phyloP scores from a whole-genome alignment of 2,329 filamentous ascomycete species.

The Pezicula neosporulosa region DNA sequence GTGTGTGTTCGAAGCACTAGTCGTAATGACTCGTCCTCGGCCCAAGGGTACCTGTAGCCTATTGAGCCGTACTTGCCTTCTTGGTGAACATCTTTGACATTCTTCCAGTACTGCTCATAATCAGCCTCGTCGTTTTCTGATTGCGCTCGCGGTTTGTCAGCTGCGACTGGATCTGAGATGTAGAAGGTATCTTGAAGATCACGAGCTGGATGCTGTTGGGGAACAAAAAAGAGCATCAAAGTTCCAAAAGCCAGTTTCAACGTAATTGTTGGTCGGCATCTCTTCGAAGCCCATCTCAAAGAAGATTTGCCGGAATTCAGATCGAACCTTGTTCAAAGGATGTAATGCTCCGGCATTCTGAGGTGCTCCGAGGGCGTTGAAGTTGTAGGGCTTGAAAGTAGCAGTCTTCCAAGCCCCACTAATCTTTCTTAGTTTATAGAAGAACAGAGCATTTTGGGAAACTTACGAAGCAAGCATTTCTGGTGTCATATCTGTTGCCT shows the following conservation, averaged over 20 bases:
- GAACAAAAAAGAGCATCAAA: conserved; percentile 97
- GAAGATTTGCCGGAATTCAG: conserved; percentile 97
- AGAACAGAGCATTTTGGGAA: conserved; percentile 2
- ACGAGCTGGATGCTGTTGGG: conserved; percentile 94
- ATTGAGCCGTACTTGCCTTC: conserved; percentile 91
- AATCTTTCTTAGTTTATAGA: conserved; percentile 11
- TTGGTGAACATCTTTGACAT: conserved; percentile 84
- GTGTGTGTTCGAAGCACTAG: conserved; percentile 95
- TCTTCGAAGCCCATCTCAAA: conserved; percentile 99
- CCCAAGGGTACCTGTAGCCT: conserved; percentile 95
- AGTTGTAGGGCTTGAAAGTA: conserved; percentile 82
- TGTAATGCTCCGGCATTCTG: conserved; percentile 60
- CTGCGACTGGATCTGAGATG: conserved; percentile 80
- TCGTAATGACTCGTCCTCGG: conserved; percentile 77
- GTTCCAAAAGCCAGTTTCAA: conserved; percentile 99
- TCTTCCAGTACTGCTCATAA: conserved; percentile 85
- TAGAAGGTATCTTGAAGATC: conserved; percentile 99
- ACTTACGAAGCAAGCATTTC: conserved; percentile 75
- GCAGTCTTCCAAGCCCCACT: conserved; percentile 88
- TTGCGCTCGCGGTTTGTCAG: conserved; percentile 62
- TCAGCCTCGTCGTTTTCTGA: conserved; percentile 56
- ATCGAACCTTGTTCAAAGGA: conserved; percentile 87
- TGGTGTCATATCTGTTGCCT: conserved; percentile 91
- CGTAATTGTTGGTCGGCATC: conserved; percentile 92
- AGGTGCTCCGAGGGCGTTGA: conserved; percentile 61